Percentiles rank a stretch among this genome's conserved stretches.
Evolutionary conservation across 805 yeast genomes (phyloP).

Genomic region (Nakazawaea ernobii): DNA sequence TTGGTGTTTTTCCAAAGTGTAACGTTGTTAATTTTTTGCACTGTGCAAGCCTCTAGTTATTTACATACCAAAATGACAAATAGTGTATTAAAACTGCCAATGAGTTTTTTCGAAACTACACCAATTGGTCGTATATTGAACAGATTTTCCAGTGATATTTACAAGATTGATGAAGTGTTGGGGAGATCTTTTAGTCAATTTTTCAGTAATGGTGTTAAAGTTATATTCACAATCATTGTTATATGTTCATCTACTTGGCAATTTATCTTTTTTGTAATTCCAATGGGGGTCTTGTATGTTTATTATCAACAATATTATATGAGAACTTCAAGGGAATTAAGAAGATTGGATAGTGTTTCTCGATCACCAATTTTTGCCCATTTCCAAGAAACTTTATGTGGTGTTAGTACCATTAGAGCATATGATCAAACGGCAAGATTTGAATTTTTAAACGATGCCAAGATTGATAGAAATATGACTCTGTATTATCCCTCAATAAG

Average conservation of each 20-base stretch:
- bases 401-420: conserved; percentile 61
- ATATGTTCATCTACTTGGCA: conserved; percentile 78
- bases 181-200: conserved; percentile 63
- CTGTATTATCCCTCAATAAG: conserved; percentile 81
- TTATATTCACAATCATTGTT: conserved; percentile 59
- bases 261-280: conserved; percentile 57
- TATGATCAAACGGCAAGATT: conserved; percentile 54
- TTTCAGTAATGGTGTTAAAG: conserved; percentile 48
- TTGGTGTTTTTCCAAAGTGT: conserved; percentile 60
- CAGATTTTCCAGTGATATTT: conserved; percentile 76
- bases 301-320: conserved; percentile 65
- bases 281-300: conserved; percentile 49
- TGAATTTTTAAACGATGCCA: conserved; percentile 46
- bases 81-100: conserved; percentile 68
- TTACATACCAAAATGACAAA: conserved; percentile 45
- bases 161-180: conserved; percentile 66
- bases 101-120: conserved; percentile 82
- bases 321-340: conserved; percentile 63
- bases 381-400: conserved; percentile 64
- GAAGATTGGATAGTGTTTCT: conserved; percentile 66
- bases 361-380: conserved; percentile 66
- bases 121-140: conserved; percentile 80
- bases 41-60: conserved; percentile 40
- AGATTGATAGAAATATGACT: conserved; percentile 71
- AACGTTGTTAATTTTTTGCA: conserved; percentile 61